Evolutionary conservation across 169 alveolate genomes (phyloP), one percentile per base, ranked within the genome.

Genomic region (Plasmodium gallinaceum): DNA sequence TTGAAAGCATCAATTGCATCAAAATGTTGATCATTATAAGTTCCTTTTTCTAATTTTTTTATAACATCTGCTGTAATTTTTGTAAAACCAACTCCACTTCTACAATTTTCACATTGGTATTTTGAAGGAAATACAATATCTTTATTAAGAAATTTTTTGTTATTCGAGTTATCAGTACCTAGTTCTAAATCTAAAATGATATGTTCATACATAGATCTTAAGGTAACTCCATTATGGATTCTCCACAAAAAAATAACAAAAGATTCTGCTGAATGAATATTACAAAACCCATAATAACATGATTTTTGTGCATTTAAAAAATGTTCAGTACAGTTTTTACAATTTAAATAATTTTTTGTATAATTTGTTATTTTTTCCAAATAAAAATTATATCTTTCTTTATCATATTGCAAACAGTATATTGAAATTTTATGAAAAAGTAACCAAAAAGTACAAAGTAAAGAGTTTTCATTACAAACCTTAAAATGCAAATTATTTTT

Each of bases 191-290:
- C 76, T 22, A 48, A 18, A 24, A 61, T 42, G 18, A 76, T 64
- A 18, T 51, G 24, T 22, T 76, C 89, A 64, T 76, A 76, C 75
- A 65, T 76, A 2, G 89, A 45, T 8, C 89, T 46, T 54, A 76
- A 58, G 2, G 89, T 76, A 46, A 76, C 89, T 9, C 76, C 24
- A 54, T 76, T 76, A 58, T 76, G 89, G n/a, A 76, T 76, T 76
- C 89, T 76, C 89, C 89, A 76, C 7, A 76, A 39, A 64, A 62
- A 76, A 7, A 76, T 76, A 10, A 76, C 75, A 20, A 76, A 8
- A 0, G 89, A 76, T 76, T 76, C 78, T 51, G 89, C 89, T 46
- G 89, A 76, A 37, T 76, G 76, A 14, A 76, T 76, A 42, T 76
- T 76, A 16, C 89, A 76, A 64, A 64, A 76, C 8, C 89, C 89